These are phyloP conservation scores for Naegleria gruberi DNA, from an alignment of 208 protist species.

Conservation along the genomic window DNA sequence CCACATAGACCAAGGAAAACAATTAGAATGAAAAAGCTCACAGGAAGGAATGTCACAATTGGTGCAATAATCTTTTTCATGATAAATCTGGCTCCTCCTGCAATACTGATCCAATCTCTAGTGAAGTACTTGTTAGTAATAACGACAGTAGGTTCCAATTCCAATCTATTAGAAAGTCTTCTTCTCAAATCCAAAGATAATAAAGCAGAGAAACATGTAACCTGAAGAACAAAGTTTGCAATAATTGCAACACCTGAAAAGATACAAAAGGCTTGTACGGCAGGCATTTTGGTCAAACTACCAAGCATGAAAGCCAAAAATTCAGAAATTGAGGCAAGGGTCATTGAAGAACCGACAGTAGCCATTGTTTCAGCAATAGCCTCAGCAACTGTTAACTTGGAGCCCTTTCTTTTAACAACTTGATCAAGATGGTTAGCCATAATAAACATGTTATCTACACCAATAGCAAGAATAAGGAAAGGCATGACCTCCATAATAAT, in stretches of 20 bases:
- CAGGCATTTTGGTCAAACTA: conserved; percentile 47
- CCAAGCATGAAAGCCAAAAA: conserved; percentile 43
- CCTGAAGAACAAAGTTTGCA: conserved; percentile 46
- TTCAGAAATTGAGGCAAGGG: conserved; percentile 42
- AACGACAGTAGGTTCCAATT: conserved; percentile 38
- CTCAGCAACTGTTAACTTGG: conserved; percentile 24
- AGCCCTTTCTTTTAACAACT: neutral
- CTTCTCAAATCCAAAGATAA: conserved; percentile 40
- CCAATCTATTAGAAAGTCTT: conserved; percentile 22
- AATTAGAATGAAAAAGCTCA: neutral
- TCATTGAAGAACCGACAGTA: conserved; percentile 44
- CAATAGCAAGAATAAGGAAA: conserved; percentile 59
- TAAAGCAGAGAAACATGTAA: conserved; percentile 43
- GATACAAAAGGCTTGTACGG: conserved; percentile 48
- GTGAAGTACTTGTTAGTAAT: neutral
- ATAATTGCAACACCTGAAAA: conserved; percentile 49
- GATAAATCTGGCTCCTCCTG: neutral
- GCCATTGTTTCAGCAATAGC: conserved; percentile 31
- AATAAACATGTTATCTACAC: conserved; percentile 67
- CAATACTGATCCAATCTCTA: neutral
- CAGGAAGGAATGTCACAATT: conserved; percentile 18
- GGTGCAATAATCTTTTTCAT: neutral
- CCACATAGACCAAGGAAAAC: neutral
- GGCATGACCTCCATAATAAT: conserved; percentile 62
- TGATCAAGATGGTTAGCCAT: conserved; percentile 48